Evolutionary conservation across 768 basidiomycete species (phyloP), one percentile per base, ranked within the genome.

Genomic region (Termitomyces sp.): DNA sequence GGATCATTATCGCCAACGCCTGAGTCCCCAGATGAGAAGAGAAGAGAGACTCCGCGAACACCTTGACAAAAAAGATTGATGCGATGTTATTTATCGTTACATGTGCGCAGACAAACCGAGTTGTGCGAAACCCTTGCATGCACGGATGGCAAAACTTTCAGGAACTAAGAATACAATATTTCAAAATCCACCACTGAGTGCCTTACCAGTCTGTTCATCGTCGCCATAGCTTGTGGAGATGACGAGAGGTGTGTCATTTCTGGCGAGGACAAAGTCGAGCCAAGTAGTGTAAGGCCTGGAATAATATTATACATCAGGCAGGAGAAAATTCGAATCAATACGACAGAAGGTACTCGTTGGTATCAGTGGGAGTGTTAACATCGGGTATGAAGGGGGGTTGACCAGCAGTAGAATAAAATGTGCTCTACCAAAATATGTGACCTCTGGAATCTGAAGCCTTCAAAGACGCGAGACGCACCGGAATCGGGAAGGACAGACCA

Each of bases 171-270:
- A 61, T 39, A 55, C 56, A 29, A 46, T 18, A 46, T 22, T 31
- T 34, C 27, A 26, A 34, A n/a, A 46, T 31, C 14, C 6, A 10
- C 24, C 22, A 32, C 9, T 3, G 27, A 48, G 13, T 24, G 9
- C n/a, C n/a, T 39, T 57, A 85, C 86, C 81, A 29, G 86, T 84
- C 65, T 87, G 87, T 56, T 91, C 89, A 57, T 82, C 78, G 47
- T 90, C 88, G 4, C 79, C 85, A 65, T 90, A 90, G 61, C 85
- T 87, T 0, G 86, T 89, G 0, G 86, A 86, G 41, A 91, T 87
- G 5, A 81, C 74, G 60, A 81, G 77, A 14, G 87, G 86, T 2
- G 79, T 67, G 39, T 73, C 65, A 10, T 70, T 51, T n/a, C 80
- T 77, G 13, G 60, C 62, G 0, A 81, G 69, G n/a, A 88, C 65